Base-by-base conservation (phyloP, 495 filamentous ascomycete genomes). In the Aspergillus wentii region DNA sequence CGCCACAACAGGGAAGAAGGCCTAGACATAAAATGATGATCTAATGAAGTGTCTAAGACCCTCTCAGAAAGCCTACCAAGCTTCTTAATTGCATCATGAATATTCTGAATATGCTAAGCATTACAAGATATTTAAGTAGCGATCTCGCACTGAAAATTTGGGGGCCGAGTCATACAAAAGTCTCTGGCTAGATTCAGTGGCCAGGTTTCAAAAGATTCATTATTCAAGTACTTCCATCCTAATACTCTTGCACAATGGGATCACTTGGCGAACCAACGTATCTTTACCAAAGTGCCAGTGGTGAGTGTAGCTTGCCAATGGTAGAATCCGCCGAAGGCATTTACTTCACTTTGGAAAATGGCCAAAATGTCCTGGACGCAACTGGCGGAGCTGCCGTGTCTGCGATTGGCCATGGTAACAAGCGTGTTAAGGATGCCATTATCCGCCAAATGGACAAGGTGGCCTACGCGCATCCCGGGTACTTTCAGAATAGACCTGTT, bases 361-460 rank as follows among this genome's bases (percentile, higher is more conserved):
- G 72, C 22, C 68, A 67, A 8, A 61, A 49, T 28, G 65, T 82
- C 34, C 59, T 79, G 15, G 76, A 80, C 43, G 69, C 66, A 3
- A 63, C 56, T 20, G 55, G 64, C 22, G 64, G 64, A 17, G 61
- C 63, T 10, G 63, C 64, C 8, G 64, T 68, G 4, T 44, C 57
- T 5, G 63, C 59, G 39, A 46, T 68, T 9, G 64, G 63, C 5
- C 61, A 67, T 38, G 56, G 53, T 33, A 55, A 64, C 29, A 23
- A 27, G 3, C 59, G 61, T n/a, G 62, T 74, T 19, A 48, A 57
- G 18, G 44, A 52, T 28, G 71, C 69, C 1, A 59, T 76, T 8
- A 20, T 46, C 10, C 42, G 56, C 14, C 70, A 74, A 38, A 59
- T 71, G 46, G 38, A 50, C 19, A 48, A 49, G 20, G 46, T 74